Percentiles rank a stretch among this genome's conserved stretches.
These are phyloP conservation scores for Backusella psychrophila DNA, from an alignment of 192 early-diverging fungal species.

Conservation along the genomic window DNA sequence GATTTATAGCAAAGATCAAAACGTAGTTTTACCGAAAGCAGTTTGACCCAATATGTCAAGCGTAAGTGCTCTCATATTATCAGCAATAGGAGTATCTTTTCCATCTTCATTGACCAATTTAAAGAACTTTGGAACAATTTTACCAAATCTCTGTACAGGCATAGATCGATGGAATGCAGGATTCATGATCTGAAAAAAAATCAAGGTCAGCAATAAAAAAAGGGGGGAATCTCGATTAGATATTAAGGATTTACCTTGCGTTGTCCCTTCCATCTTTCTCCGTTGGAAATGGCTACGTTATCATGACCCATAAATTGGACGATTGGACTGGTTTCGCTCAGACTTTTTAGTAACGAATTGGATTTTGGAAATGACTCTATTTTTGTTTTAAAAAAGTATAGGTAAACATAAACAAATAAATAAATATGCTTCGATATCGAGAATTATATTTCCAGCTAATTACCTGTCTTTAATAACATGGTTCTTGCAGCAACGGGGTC, in stretches of 20 bases:
- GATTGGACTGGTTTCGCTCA: background rate
- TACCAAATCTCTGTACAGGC: conserved; percentile 18
- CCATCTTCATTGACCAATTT: background rate
- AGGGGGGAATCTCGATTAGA: no score
- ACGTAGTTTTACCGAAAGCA: conserved; percentile 1
- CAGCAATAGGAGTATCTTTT: background rate
- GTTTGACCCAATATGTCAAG: conserved; percentile 10
- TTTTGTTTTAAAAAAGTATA: background rate
- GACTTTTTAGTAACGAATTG: background rate
- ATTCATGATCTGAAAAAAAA: conserved; percentile 10
- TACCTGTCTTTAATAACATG: conserved; percentile 1
- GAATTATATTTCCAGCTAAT: background rate
- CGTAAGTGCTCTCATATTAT: conserved; percentile 1
- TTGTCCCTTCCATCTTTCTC: conserved; percentile 9
- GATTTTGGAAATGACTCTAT: conserved; percentile 10
- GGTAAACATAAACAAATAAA: background rate
- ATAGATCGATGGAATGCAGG: conserved; percentile 24
- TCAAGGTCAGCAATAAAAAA: background rate
- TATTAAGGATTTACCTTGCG: conserved; percentile 1
- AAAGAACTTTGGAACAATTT: background rate
- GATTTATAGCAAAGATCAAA: background rate
- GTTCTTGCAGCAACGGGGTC: background rate
- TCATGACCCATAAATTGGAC: conserved; percentile 7
- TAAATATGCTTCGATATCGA: background rate
- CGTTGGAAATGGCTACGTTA: conserved; percentile 22